Evolutionary conservation across 179 eudicot genomes (phyloP).

Genomic region (Monotropa hypopitys): DNA sequence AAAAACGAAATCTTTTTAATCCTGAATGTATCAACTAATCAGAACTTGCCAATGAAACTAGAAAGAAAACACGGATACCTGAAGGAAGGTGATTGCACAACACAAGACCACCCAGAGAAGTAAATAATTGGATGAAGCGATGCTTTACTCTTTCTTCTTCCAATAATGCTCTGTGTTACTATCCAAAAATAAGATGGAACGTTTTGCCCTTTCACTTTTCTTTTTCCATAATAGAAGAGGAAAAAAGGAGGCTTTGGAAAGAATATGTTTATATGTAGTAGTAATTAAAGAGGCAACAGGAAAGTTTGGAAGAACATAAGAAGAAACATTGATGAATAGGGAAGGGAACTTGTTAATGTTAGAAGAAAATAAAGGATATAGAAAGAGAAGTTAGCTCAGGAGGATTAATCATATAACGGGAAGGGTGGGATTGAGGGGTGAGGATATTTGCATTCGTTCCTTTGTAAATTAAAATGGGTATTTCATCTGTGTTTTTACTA

Average conservation of each 20-base stretch:
- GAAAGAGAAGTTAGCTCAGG: background rate
- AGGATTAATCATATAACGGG: background rate
- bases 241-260: background rate
- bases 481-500: background rate
- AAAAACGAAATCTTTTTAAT: background rate
- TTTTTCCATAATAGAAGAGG: background rate
- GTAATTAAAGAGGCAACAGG: background rate
- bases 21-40: too few species aligned
- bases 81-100: background rate
- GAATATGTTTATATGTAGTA: background rate
- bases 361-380: background rate
- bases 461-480: background rate
- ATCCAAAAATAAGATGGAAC: background rate
- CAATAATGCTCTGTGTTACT: background rate
- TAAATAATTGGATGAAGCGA: background rate
- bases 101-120: background rate
- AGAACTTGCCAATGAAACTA: background rate
- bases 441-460: background rate
- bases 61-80: background rate
- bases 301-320: background rate
- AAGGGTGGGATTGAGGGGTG: background rate
- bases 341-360: background rate
- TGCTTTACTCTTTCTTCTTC: background rate
- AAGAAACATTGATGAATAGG: background rate
- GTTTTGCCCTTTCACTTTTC: background rate